Evolutionary conservation across 2,329 filamentous ascomycete genomes (phyloP).

Genomic region (Cladosporium sphaerospermum): DNA sequence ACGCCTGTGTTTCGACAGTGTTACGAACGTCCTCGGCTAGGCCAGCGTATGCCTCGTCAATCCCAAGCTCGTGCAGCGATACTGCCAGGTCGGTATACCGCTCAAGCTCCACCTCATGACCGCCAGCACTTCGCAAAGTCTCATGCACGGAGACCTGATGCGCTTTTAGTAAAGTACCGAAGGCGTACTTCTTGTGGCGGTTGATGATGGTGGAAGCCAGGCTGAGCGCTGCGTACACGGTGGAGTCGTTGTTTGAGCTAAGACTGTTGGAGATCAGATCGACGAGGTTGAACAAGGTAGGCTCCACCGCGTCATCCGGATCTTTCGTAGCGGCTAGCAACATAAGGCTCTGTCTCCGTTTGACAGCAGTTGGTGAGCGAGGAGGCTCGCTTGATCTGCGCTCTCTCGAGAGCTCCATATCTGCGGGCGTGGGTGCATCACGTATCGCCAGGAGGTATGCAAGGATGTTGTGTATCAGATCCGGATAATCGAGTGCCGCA

Average conservation of each 20-base stretch:
- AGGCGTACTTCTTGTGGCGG: conserved; percentile 80
- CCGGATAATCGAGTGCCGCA: conserved; percentile 84
- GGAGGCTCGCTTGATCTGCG: conserved; percentile 12
- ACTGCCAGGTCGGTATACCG: conserved; percentile 63
- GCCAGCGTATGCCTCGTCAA: conserved; percentile 66
- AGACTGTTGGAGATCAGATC: conserved; percentile 85
- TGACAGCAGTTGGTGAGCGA: conserved; percentile 55
- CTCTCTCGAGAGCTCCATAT: conserved; percentile 1
- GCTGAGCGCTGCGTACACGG: conserved; percentile 81
- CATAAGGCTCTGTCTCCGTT: conserved; percentile 83
- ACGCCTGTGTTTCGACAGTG: conserved; percentile 27
- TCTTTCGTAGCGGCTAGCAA: conserved; percentile 72
- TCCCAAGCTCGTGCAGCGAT: conserved; percentile 61
- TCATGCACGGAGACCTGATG: conserved; percentile 51
- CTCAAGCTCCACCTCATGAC: conserved; percentile 68
- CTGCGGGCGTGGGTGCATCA: conserved; percentile 36
- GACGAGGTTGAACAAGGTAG: conserved; percentile 84
- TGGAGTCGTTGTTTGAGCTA: conserved; percentile 77
- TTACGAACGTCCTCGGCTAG: conserved; percentile 60
- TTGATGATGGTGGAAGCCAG: conserved; percentile 79
- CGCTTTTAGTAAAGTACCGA: conserved; percentile 67
- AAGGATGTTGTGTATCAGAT: conserved; percentile 89
- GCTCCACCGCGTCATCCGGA: conserved; percentile 69
- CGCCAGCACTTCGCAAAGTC: conserved; percentile 61
- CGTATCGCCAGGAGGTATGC: conserved; percentile 84